A percentile compares a stretch with the other conserved stretches of the same genome.
Evolutionary conservation across 1,284 basidiomycete genomes (phyloP).

Genomic region (Microbotryum scabiosae): DNA sequence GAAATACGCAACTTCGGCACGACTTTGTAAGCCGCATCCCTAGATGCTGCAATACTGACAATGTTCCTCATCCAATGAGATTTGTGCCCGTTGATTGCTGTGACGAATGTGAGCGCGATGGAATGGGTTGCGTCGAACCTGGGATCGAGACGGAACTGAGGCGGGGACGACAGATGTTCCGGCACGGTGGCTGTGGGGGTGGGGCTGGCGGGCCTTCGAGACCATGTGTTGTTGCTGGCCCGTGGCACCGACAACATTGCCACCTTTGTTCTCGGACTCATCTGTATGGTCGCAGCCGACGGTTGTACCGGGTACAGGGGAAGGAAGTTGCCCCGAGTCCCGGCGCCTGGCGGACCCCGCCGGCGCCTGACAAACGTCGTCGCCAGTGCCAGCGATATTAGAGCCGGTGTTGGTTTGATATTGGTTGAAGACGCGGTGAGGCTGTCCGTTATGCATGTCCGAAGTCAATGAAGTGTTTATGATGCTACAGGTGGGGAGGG

Average conservation of each 20-base stretch:
- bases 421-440: not conserved
- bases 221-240: too few relatives aligned
- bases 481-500: too few relatives aligned
- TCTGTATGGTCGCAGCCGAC: not conserved
- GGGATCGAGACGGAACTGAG: not conserved
- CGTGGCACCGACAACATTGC: too few relatives aligned
- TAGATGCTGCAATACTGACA: not conserved
- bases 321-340: too few relatives aligned
- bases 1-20: too few relatives aligned
- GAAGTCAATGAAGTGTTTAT: not conserved
- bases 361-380: not conserved
- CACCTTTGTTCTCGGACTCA: not conserved
- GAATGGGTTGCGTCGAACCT: not conserved
- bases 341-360: too few relatives aligned
- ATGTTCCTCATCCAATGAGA: not conserved
- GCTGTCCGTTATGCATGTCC: not conserved
- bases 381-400: not conserved
- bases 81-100: not conserved
- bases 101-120: not conserved
- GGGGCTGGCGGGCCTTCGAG: not conserved
- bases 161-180: not conserved
- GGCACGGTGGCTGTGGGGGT: not conserved
- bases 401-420: slow-evolving; percentile 1
- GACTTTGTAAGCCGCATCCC: not conserved
- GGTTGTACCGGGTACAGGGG: not conserved